Conservation (phyloP, 768 basidiomycete genomes). For the Phlebiopsis flavidoalba region DNA sequence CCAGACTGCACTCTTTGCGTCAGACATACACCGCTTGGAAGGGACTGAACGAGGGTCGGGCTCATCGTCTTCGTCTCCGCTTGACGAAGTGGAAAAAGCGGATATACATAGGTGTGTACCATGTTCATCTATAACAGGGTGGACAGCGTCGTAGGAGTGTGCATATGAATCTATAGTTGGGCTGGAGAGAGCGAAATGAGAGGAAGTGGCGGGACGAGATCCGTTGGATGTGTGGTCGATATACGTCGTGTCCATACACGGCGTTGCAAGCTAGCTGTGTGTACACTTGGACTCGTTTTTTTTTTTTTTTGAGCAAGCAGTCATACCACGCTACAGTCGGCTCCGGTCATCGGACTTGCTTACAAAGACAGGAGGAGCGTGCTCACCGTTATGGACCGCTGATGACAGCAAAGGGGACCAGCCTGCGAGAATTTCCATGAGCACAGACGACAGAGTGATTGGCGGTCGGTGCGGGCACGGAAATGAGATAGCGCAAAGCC, state of each 20-base stretch:
- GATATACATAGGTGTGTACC: constrained; percentile 12
- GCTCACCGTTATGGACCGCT: constrained; percentile 65
- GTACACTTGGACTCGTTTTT: constrained; percentile 75
- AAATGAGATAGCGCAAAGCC: neutral
- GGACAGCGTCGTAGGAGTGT: constrained; percentile 7
- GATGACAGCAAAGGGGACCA: constrained; percentile 64
- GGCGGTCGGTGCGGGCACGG: neutral
- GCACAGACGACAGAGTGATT: neutral
- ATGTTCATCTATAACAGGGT: constrained; percentile 9
- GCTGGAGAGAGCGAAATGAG: neutral
- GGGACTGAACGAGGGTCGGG: constrained; percentile 35
- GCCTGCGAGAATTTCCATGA: constrained; percentile 35
- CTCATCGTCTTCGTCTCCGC: constrained; percentile 25
- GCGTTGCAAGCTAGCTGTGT: constrained; percentile 69
- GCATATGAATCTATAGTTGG: neutral
- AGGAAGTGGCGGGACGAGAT: neutral
- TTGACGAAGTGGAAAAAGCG: neutral
- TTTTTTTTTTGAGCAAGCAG: constrained; percentile 73
- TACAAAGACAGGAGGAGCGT: neutral
- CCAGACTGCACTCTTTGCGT: constrained; percentile 60
- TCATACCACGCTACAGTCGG: constrained; percentile 63
- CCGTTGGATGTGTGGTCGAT: constrained; percentile 31
- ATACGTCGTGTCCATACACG: constrained; percentile 36
- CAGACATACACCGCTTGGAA: constrained; percentile 34
- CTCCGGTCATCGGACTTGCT: neutral